phyloP scores from a whole-genome alignment of 768 basidiomycete species.

The Russula dissimulans region DNA sequence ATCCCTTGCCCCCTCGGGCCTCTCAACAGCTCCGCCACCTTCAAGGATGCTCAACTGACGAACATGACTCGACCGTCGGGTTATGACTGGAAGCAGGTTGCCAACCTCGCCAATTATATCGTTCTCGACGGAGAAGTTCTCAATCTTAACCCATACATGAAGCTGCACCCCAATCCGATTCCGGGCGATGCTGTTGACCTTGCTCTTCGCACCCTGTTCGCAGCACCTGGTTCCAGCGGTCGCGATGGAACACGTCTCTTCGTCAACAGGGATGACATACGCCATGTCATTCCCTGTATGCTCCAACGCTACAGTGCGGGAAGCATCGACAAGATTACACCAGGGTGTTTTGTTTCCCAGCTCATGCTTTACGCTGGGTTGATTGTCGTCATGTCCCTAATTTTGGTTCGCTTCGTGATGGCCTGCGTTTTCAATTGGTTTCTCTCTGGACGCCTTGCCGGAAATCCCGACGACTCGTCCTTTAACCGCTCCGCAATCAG shows the following conservation, averaged over 20 bases:
- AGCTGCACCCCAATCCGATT: slow-evolving; percentile 57
- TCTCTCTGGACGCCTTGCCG: slow-evolving; percentile 72
- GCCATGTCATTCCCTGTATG: slow-evolving; percentile 69
- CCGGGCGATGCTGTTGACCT: slow-evolving; percentile 69
- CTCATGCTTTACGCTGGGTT: slow-evolving; percentile 87
- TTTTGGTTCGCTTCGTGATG: slow-evolving; percentile 90
- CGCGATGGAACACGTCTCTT: slow-evolving; percentile 90
- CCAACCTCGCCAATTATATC: slow-evolving; percentile 59
- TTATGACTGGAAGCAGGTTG: slow-evolving; percentile 87
- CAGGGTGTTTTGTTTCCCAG: slow-evolving; percentile 88
- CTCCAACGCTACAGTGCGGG: slow-evolving; percentile 83
- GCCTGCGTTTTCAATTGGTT: slow-evolving; percentile 97
- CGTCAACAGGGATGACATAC: slow-evolving; percentile 55
- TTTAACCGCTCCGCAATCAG: slow-evolving; percentile 81
- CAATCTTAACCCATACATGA: slow-evolving; percentile 83
- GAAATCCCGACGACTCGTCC: slow-evolving; percentile 60
- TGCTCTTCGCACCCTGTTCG: slow-evolving; percentile 70
- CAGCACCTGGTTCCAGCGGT: slow-evolving; percentile 43
- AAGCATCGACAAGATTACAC: slow-evolving; percentile 92
- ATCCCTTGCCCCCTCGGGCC: slow-evolving; percentile 60
- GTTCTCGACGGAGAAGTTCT: slow-evolving; percentile 92
- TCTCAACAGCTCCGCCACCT: slow-evolving; percentile 47
- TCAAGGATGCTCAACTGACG: slow-evolving; percentile 49
- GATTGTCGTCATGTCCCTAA: slow-evolving; percentile 83
- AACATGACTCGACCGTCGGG: slow-evolving; percentile 68